A percentile compares a stretch with the other conserved stretches of the same genome.
These are phyloP conservation scores for Plasmopara muralis DNA, from an alignment of 352 stramenopile species.

Conservation along the genomic window DNA sequence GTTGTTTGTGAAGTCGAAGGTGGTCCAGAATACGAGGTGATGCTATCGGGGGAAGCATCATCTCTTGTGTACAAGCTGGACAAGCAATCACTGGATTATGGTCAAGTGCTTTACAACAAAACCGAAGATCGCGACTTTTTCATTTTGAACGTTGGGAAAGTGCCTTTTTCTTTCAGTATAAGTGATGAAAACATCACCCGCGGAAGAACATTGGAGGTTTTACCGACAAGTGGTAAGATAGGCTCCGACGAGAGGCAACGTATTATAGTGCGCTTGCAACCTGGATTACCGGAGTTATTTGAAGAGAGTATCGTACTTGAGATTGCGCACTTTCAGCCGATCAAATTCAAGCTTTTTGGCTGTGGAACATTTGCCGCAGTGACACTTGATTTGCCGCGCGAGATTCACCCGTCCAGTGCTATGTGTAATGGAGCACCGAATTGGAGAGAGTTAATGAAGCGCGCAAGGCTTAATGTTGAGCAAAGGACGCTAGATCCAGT, in stretches of 20 bases:
- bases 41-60: slow-evolving; percentile 85
- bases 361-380: slow-evolving; percentile 88
- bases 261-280: slow-evolving; percentile 81
- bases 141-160: slow-evolving; percentile 90
- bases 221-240: slow-evolving; percentile 79
- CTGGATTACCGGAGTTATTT: slow-evolving; percentile 84
- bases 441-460: slow-evolving; percentile 70
- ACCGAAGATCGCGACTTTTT: slow-evolving; percentile 88
- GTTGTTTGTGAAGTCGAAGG: slow-evolving; percentile 91
- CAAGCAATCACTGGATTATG: slow-evolving; percentile 89
- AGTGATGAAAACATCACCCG: slow-evolving; percentile 31
- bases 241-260: slow-evolving; percentile 85
- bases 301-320: slow-evolving; percentile 88
- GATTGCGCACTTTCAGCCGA: slow-evolving; percentile 91
- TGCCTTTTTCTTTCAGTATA: slow-evolving; percentile 85
- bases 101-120: slow-evolving; percentile 90
- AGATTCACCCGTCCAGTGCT: slow-evolving; percentile 48
- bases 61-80: slow-evolving; percentile 90
- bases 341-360: slow-evolving; percentile 86
- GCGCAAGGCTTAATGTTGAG: slow-evolving; percentile 38
- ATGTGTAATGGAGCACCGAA: slow-evolving; percentile 54
- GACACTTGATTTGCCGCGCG: slow-evolving; percentile 83
- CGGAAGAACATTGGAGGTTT: slow-evolving; percentile 60
- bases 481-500: slow-evolving; percentile 16
- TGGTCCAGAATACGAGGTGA: slow-evolving; percentile 90